Evolutionary conservation across 331 rosid genomes (phyloP).

Genomic region (Pyracantha coccinea): DNA sequence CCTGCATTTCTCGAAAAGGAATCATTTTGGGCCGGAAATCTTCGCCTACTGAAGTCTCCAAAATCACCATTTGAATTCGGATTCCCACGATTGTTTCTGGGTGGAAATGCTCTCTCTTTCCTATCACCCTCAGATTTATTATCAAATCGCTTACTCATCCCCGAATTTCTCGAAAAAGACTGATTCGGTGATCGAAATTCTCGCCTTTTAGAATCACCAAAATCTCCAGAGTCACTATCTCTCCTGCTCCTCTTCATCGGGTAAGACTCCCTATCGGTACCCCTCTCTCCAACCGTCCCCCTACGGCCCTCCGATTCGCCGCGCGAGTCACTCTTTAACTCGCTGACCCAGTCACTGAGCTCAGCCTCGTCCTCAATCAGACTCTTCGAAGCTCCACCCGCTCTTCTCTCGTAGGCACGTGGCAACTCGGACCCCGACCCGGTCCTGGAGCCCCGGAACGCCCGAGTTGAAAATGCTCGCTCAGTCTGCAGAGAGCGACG

Average conservation of each 20-base stretch:
- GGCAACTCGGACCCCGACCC: slow-evolving; percentile 21
- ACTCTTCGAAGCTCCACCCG: slow-evolving; percentile 41
- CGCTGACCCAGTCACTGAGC: slow-evolving; percentile 81
- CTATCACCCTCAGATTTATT: neutral
- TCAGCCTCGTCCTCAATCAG: slow-evolving; percentile 79
- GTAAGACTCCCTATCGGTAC: slow-evolving; percentile 3
- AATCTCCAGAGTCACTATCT: slow-evolving; percentile 19
- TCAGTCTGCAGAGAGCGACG: slow-evolving; percentile 8
- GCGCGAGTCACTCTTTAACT: slow-evolving; percentile 31
- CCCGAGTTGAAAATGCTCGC: slow-evolving; percentile 30
- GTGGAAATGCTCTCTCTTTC: slow-evolving; percentile 1
- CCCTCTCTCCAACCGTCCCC: slow-evolving; percentile 12
- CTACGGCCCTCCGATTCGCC: slow-evolving; percentile 35
- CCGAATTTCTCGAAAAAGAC: slow-evolving; percentile 10
- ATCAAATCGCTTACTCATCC: slow-evolving; percentile 4
- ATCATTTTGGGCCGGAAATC: slow-evolving; percentile 3
- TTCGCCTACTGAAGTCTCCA: slow-evolving; percentile 16
- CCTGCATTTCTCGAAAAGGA: slow-evolving; percentile 17
- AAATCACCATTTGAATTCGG: neutral
- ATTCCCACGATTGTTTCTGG: slow-evolving; percentile 2
- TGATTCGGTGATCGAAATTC: neutral
- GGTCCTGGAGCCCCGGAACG: slow-evolving; percentile 17
- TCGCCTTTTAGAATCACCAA: slow-evolving; percentile 18
- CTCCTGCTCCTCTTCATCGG: slow-evolving; percentile 31
- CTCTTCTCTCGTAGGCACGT: slow-evolving; percentile 9